Evolutionary conservation across 306 rosid species (phyloP).

Genomic region (Pyrus communis): DNA sequence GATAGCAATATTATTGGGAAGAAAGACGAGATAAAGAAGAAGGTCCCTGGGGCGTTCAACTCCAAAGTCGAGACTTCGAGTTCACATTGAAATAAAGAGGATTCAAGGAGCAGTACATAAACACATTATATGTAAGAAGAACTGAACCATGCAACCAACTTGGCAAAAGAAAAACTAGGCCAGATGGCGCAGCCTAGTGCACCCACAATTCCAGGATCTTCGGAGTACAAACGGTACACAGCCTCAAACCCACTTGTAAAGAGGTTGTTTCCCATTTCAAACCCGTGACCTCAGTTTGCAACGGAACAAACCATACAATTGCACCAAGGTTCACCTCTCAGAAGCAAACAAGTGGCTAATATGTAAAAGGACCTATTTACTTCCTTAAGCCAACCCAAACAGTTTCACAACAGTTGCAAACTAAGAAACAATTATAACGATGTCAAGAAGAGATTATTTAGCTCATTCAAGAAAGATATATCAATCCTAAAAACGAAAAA

Average conservation of each 20-base stretch:
- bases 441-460: no score
- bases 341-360: not conserved
- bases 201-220: not conserved
- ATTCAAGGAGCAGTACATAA: not conserved
- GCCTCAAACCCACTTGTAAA: not conserved
- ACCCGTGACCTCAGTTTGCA: not conserved
- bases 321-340: not conserved
- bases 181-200: not conserved
- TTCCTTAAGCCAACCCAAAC: not conserved
- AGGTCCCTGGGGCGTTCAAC: not conserved
- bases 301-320: not conserved
- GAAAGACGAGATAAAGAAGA: no score
- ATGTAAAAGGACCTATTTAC: not conserved
- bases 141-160: not conserved
- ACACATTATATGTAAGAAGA: not conserved
- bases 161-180: not conserved
- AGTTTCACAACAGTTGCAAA: not conserved
- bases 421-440: not conserved
- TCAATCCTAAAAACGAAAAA: not conserved
- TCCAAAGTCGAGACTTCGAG: not conserved
- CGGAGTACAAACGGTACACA: not conserved
- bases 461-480: not conserved
- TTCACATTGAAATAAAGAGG: not conserved
- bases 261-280: not conserved
- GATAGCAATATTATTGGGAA: not conserved